Base-by-base conservation (phyloP, 352 stramenopile genomes). In the Blastocystis sp. region DNA sequence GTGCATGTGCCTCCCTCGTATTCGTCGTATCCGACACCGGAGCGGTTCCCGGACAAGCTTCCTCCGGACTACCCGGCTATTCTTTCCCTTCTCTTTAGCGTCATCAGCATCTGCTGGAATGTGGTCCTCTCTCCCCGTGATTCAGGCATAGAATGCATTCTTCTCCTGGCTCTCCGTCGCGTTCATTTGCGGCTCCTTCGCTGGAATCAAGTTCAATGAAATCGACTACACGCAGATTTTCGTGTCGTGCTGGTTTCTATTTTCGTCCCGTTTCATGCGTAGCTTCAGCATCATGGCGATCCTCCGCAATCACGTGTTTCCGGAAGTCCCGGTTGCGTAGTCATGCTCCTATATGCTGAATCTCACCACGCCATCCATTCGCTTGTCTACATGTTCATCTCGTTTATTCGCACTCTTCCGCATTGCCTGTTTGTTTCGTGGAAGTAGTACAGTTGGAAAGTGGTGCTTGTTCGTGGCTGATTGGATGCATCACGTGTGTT, bases 151-250 rank as follows among this genome's bases (percentile, higher is more conserved):
- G 74, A 62, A 42, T 4, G 28, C 19, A 1, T 84, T 84, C 45
- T 66, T 24, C 34, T 9, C 74, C 9, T 84, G 74, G 74, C 4
- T 84, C 54, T 61, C 45, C 0, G 14, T 11, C 19, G 24, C 57
- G 9, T 84, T 84, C 24, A 34, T 84, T 10, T 69, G 57, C 54
- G 60, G 57, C 52, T 68, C 45, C 3, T 84, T 84, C 57, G 74
- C 74, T 43, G 60, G 61, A 19, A 34, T 84, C 52, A 84, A 84
- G 61, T 84, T 84, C 34, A 84, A 84, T 45, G 74, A 84, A 45
- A 84, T 84, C 34, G 74, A 84, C 60, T 84, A 84, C 34, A 69
- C 48, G 0, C 74, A 84, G 17, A 28, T 68, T n/a, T n/a, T 84
- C 14, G 52, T 84, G 43, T 84, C 74, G 43, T 60, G 48, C 48